A percentile compares a stretch with the other conserved stretches of the same genome.
Conservation (phyloP, 495 filamentous ascomycete species). For the Aspergillus asperescens region DNA sequence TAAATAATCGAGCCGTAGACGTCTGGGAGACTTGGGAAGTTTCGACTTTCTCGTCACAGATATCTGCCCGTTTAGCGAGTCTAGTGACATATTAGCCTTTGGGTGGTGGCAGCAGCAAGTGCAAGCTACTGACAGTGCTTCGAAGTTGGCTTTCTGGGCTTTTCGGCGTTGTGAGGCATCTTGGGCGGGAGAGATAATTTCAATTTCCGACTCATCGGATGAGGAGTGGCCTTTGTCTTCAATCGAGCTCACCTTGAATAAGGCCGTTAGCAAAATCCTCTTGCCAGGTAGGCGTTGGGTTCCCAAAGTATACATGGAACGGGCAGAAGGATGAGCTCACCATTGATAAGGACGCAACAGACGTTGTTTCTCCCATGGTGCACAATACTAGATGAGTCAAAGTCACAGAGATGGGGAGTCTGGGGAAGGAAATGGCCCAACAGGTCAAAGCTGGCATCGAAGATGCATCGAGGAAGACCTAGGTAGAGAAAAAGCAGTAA, state of each 20-base stretch:
- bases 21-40: constrained; percentile 20
- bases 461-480: background rate
- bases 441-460: background rate
- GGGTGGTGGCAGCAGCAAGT: background rate
- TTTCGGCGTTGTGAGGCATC: constrained; percentile 44
- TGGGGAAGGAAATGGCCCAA: background rate
- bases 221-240: constrained; percentile 4
- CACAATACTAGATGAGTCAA: background rate
- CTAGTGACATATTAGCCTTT: constrained; percentile 26
- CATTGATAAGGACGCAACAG: background rate
- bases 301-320: background rate
- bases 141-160: constrained; percentile 50
- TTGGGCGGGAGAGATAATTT: constrained; percentile 24
- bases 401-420: background rate
- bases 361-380: background rate
- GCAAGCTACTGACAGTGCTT: constrained; percentile 38
- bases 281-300: background rate
- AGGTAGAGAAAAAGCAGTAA: background rate
- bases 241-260: background rate
- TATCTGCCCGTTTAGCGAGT: constrained; percentile 37
- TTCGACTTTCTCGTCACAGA: constrained; percentile 17
- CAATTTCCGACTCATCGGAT: constrained; percentile 31
- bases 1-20: constrained; percentile 41
- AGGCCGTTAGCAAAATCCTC: background rate
- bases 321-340: background rate